Evolutionary conservation across 2,329 filamentous ascomycete genomes (phyloP), one percentile per base, ranked within the genome.

Genomic region (Neonectria punicea): DNA sequence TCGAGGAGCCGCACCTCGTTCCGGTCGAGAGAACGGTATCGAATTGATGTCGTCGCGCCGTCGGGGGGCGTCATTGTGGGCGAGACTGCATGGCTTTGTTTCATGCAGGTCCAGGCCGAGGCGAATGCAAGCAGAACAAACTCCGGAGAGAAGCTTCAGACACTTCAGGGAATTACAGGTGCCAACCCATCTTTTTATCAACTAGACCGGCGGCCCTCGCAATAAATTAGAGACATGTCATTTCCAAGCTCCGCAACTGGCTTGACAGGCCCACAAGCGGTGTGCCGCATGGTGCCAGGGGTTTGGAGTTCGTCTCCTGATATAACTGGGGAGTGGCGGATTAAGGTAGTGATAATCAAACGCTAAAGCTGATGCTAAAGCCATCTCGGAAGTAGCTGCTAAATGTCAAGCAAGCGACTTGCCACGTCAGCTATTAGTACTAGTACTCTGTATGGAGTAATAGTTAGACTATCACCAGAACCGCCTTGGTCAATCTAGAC

Each of bases 1-100:
- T 72, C 70, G 4, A 72, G 56, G n/a, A 72, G 41, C 46, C 70
- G 68, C 16, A 72, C 50, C 30, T 72, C 68, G 5, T 66, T 64
- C 16, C 54, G 49, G 54, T 72, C 59, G 34, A 72, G 53, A 10
- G 70, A 55, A n/a, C 66, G 68, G 39, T 72, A 72, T 16, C 61
- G 66, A 51, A 72, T 72, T 49, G 63, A 63, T 16, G 70, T 58
- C n/a, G 70, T 59, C 13, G 67, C 22, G 16, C 70, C 70, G 6
- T 72, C 70, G 18, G 53, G 60, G 53, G 68, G 67, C 43, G 58
- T 53, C 63, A 72, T 72, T 58, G 34, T 49, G 47, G 46, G 43
- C 20, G 57, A 28, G 36, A 43, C 51, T 67, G 66, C 64, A 66
- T 63, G 22, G 44, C 32, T 43, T 63, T 22, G 4, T 22, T 22